Evolutionary conservation across 2,329 filamentous ascomycete species (phyloP), one percentile per base, ranked within the genome.

Genomic region (Penicillium psychrosexuale): DNA sequence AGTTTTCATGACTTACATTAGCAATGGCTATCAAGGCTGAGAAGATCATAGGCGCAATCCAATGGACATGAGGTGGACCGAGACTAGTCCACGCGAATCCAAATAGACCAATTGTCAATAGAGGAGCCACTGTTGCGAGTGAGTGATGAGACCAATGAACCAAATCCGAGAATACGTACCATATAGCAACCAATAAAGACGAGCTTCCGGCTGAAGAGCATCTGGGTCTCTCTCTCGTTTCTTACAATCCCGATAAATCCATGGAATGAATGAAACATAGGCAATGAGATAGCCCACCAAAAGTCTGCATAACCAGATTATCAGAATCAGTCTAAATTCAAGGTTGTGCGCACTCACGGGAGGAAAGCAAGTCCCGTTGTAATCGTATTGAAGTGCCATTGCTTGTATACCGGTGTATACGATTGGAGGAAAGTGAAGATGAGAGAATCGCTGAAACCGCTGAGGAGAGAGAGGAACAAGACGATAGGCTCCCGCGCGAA

Each of bases 341-440:
- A 24, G 11, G n/a, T n/a, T 8, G 30, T 31, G 1, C 22, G 6
- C 3, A 73, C 73, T 66, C 63, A 76, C 69, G 83, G 77, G 28
- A 85, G 73, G 68, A 86, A 84, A 4, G 78, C 71, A 36, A 83
- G 73, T 8, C 80, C 80, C 30, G 76, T 71, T 3, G 74, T 69
- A 24, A 80, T 70, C 13, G 73, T 75, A 2, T 69, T 69, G 67
- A 88, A 87, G 7, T 76, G 61, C 83, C 84, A 88, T 58, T 86
- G 78, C 53, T 77, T 72, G 60, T 84, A 85, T 8, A 88, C 84
- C 0, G 81, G 76, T 0, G 75, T 71, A 63, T 85, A 87, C 0
- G 82, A 84, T 62, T 87, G 82, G 34, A 87, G 79, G 69, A 86
- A 86, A 69, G 82, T 85, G 72, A 87, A 87, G 65, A 87, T 86